Evolutionary conservation across 176 grass and related monocot species (phyloP).

Genomic region (Elymus sibiricus): DNA sequence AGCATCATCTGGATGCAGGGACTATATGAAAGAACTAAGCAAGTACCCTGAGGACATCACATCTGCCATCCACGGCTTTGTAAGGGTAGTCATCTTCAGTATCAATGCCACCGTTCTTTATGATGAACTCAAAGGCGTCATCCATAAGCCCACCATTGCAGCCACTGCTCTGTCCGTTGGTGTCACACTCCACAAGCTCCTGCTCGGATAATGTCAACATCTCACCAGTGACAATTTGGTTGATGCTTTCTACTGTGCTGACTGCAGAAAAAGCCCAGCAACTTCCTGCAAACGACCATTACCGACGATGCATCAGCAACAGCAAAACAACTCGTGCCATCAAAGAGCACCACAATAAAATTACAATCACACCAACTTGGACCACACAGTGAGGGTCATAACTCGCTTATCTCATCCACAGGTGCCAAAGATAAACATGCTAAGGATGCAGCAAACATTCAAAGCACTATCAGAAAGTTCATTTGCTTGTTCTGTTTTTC

Average conservation of each 20-base stretch:
- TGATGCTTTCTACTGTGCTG: conserved; percentile 75
- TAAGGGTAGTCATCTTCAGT: conserved; percentile 91
- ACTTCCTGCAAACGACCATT: conserved; percentile 60
- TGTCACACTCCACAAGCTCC: conserved; percentile 81
- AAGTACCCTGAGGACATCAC: conserved; percentile 63
- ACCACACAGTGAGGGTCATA: neutral
- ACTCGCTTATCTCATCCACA: neutral
- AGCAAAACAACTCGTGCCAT: neutral
- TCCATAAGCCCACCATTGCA: conserved; percentile 94
- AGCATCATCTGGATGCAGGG: neutral
- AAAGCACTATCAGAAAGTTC: too few relatives aligned
- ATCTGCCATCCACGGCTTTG: conserved; percentile 55
- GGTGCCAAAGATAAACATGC: neutral
- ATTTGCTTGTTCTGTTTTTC: neutral
- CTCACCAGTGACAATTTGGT: conserved; percentile 86
- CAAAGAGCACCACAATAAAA: neutral
- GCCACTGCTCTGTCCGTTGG: conserved; percentile 49
- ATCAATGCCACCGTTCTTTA: conserved; percentile 81
- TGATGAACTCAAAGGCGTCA: conserved; percentile 73
- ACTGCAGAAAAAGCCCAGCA: conserved; percentile 97
- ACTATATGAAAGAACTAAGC: neutral
- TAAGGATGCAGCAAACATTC: neutral
- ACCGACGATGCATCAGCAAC: neutral
- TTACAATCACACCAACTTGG: neutral
- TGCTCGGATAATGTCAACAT: conserved; percentile 72